Percentiles rank a stretch among this genome's conserved stretches.
These are phyloP conservation scores for Pyrenophora teres DNA, from an alignment of 2,329 filamentous ascomycete genomes.

Conservation along the genomic window DNA sequence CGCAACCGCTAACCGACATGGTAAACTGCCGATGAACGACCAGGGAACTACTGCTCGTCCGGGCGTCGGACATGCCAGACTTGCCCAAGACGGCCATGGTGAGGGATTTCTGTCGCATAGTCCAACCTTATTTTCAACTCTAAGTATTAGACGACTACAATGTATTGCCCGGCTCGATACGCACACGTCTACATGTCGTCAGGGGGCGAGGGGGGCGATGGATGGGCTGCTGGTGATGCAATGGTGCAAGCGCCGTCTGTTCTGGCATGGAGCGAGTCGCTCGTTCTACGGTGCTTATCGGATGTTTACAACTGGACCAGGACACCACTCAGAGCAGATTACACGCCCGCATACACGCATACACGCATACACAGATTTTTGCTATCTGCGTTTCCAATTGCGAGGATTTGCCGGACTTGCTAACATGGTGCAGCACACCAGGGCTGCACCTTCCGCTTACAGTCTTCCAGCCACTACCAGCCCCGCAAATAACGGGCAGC, in stretches of 20 bases:
- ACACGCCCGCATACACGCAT: not conserved
- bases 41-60: slow-evolving; percentile 3
- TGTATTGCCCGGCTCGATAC: not conserved
- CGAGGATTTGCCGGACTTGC: slow-evolving; percentile 1
- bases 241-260: not conserved
- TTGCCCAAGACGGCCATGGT: not conserved
- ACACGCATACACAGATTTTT: not conserved
- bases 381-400: not conserved
- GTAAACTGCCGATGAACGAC: slow-evolving; percentile 1
- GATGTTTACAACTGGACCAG: too few species aligned
- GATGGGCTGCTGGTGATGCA: too few species aligned
- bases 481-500: slow-evolving; percentile 18
- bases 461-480: slow-evolving; percentile 14
- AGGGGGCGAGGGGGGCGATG: too few species aligned
- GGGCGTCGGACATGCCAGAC: not conserved
- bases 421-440: slow-evolving; percentile 6
- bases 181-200: too few species aligned
- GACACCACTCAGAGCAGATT: not conserved
- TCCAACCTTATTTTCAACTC: slow-evolving; percentile 7
- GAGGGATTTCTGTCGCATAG: not conserved
- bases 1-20: not conserved
- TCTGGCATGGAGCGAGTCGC: not conserved
- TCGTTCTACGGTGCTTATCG: not conserved
- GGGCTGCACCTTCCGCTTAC: slow-evolving; percentile 12
- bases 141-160: not conserved